Conservation (phyloP, 768 basidiomycete species). For the Leccinum disarticulatum region DNA sequence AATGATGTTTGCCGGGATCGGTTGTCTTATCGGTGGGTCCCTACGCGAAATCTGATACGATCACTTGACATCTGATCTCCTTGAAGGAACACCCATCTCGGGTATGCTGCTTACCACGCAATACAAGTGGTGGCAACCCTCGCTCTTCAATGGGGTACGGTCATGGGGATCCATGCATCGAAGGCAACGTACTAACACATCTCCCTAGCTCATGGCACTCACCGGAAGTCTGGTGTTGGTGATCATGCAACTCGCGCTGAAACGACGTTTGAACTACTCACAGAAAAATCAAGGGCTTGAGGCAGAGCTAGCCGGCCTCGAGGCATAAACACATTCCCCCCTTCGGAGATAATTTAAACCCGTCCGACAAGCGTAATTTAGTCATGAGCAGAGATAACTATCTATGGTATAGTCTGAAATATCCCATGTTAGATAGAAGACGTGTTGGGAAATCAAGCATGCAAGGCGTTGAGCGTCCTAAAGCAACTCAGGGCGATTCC, state of each 20-base stretch:
- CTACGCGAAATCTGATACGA: neutral
- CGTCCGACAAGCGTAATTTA: neutral
- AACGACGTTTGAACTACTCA: slow-evolving; percentile 1
- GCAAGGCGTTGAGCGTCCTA: slow-evolving; percentile 57
- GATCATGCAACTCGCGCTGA: slow-evolving; percentile 10
- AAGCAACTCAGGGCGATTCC: slow-evolving; percentile 56
- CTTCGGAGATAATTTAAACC: neutral
- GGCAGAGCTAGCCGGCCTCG: neutral
- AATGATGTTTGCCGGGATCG: slow-evolving; percentile 14
- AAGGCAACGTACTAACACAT: neutral
- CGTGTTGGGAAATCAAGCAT: slow-evolving; percentile 29
- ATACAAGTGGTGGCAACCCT: slow-evolving; percentile 57
- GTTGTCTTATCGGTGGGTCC: slow-evolving; percentile 23
- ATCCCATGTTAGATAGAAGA: neutral
- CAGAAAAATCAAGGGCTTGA: neutral
- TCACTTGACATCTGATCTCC: neutral
- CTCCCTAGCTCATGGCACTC: slow-evolving; percentile 10
- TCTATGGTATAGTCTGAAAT: neutral
- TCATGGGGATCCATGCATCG: neutral
- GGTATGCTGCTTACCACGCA: slow-evolving; percentile 51
- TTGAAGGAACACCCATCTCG: slow-evolving; percentile 51
- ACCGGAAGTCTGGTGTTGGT: slow-evolving; percentile 2
- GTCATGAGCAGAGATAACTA: neutral
- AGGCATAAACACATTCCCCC: neutral
- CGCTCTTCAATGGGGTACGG: slow-evolving; percentile 48